Evolutionary conservation across 2,329 filamentous ascomycete species (phyloP).

Genomic region (Coniella vitis): DNA sequence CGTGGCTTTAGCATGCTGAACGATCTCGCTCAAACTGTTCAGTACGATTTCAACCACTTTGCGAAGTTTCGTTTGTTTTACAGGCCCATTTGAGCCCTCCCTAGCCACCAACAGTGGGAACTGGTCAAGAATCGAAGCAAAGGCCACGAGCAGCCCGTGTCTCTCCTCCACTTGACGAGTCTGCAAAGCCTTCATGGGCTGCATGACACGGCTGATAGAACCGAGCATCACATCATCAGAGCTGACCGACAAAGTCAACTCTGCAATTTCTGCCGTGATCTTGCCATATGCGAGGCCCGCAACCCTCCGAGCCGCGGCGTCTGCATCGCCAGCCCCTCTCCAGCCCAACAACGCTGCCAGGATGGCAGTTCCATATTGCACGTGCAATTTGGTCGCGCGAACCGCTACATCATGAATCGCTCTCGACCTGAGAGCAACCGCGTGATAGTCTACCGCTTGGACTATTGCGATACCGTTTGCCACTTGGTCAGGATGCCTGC

Average conservation of each 20-base stretch:
- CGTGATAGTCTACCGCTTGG: conserved; percentile 87
- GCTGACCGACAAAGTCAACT: neutral
- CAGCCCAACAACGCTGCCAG: conserved; percentile 69
- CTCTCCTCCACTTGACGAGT: conserved; percentile 59
- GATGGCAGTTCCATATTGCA: conserved; percentile 64
- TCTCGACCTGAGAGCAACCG: conserved; percentile 78
- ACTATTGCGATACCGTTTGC: conserved; percentile 77
- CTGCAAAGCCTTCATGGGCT: conserved; percentile 39
- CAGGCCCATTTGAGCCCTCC: neutral
- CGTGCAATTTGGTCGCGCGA: conserved; percentile 58
- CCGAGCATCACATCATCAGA: conserved; percentile 19
- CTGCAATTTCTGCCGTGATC: conserved; percentile 39
- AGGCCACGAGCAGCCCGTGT: conserved; percentile 58
- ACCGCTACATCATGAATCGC: conserved; percentile 74
- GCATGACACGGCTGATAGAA: conserved; percentile 36
- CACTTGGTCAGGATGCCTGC: conserved; percentile 82
- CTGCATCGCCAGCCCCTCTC: conserved; percentile 79
- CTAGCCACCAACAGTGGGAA: conserved; percentile 29
- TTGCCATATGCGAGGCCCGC: conserved; percentile 64
- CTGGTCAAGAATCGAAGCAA: conserved; percentile 51
- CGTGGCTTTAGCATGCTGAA: conserved; percentile 34
- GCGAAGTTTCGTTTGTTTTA: neutral
- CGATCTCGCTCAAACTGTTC: conserved; percentile 25
- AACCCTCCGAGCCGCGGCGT: conserved; percentile 64
- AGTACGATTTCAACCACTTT: conserved; percentile 1